phyloP scores from a whole-genome alignment of 352 stramenopile genomes.

The Globisporangium canariense region DNA sequence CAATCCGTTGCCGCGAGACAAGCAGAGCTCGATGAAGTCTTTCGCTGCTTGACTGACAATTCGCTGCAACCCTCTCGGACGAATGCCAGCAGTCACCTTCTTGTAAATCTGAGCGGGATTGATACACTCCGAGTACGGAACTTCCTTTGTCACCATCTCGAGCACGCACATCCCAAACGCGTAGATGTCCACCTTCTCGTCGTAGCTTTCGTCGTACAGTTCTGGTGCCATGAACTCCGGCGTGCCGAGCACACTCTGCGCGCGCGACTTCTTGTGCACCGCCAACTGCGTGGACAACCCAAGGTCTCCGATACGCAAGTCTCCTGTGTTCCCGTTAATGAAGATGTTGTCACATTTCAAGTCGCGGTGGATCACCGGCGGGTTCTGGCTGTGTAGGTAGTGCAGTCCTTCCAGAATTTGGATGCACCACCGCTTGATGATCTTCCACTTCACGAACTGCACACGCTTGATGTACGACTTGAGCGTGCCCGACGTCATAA shows the following conservation, averaged over 20 bases:
- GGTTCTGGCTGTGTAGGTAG: slow-evolving; percentile 89
- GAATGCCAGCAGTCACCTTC: slow-evolving; percentile 86
- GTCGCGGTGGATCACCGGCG: slow-evolving; percentile 91
- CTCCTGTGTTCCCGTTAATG: slow-evolving; percentile 97
- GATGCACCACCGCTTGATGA: slow-evolving; percentile 96
- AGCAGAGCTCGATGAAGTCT: slow-evolving; percentile 84
- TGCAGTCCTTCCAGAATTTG: slow-evolving; percentile 97
- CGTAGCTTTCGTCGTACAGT: slow-evolving; percentile 98
- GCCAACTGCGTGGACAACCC: slow-evolving; percentile 87
- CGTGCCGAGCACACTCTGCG: slow-evolving; percentile 95
- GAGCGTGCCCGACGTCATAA: slow-evolving; percentile 95
- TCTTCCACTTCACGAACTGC: slow-evolving; percentile 97
- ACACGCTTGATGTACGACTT: slow-evolving; percentile 98
- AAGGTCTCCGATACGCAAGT: slow-evolving; percentile 97
- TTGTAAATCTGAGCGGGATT: slow-evolving; percentile 91
- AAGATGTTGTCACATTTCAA: slow-evolving; percentile 98
- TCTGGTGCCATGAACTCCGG: slow-evolving; percentile 99
- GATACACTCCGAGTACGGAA: slow-evolving; percentile 97
- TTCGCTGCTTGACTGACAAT: slow-evolving; percentile 68
- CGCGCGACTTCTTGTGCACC: slow-evolving; percentile 71
- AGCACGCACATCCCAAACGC: slow-evolving; percentile 99
- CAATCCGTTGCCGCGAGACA: slow-evolving; percentile 74
- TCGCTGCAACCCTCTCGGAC: slow-evolving; percentile 63
- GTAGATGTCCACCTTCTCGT: slow-evolving; percentile 97
- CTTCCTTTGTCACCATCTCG: slow-evolving; percentile 99